Percentiles rank a stretch among this genome's conserved stretches.
phyloP scores from a whole-genome alignment of 148 eudicot species.

The Bassia scoparia region DNA sequence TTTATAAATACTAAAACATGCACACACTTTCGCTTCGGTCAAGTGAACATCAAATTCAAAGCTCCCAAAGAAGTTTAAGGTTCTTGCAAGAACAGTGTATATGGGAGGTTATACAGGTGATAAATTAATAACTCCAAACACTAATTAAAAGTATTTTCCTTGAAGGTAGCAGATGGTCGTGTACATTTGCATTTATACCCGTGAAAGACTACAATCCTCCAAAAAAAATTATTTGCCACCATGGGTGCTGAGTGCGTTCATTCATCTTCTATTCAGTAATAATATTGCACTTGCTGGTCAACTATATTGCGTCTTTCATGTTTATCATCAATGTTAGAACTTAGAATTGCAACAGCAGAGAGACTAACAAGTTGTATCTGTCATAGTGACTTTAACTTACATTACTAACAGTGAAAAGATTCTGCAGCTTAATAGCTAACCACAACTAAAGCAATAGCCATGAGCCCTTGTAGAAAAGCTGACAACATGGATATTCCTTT shows the following conservation, averaged over 20 bases:
- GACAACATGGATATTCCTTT: neutral
- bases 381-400: too few species aligned
- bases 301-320: neutral
- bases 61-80: neutral
- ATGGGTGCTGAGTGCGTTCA: neutral
- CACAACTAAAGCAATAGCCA: neutral
- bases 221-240: neutral
- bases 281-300: neutral
- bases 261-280: neutral
- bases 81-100: neutral
- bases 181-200: neutral
- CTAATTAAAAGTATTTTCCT: neutral
- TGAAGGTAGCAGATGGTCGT: too few species aligned
- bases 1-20: neutral
- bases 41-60: neutral
- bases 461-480: neutral
- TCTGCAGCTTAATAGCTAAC: neutral
- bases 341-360: conserved; percentile 1
- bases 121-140: neutral
- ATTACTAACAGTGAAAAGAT: neutral
- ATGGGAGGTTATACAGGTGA: neutral
- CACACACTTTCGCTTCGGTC: neutral
- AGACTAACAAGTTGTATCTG: neutral
- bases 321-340: neutral
- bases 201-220: neutral